Percentiles rank a stretch among this genome's conserved stretches.
phyloP scores from a whole-genome alignment of 352 stramenopile genomes.

The Plasmopara viticola region DNA sequence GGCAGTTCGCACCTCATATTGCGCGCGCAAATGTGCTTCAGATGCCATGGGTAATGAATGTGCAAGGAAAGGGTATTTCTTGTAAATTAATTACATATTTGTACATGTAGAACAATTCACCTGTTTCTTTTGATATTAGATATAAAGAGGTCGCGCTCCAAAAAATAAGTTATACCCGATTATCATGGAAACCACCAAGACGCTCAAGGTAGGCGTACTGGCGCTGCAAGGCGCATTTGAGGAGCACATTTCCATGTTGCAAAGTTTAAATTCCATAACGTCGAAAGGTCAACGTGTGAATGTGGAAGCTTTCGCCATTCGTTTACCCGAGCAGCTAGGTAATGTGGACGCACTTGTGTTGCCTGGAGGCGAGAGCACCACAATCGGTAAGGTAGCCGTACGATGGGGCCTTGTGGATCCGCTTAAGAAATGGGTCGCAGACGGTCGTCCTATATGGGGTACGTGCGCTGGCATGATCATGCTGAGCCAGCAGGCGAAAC shows the following conservation, averaged over 20 bases:
- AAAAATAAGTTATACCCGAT: no score
- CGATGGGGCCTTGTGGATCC: slow-evolving; percentile 73
- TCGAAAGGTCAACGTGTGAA: slow-evolving; percentile 22
- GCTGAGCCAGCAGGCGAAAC: slow-evolving; percentile 74
- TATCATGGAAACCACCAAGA: slow-evolving; percentile 12
- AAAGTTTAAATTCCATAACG: slow-evolving; percentile 29
- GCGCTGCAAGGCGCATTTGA: slow-evolving; percentile 89
- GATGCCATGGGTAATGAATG: slow-evolving; percentile 40
- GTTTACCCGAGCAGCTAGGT: slow-evolving; percentile 72
- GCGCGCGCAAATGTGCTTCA: slow-evolving; percentile 69
- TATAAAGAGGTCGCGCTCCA: no score
- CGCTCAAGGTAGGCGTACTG: slow-evolving; percentile 73
- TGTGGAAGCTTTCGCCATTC: slow-evolving; percentile 63
- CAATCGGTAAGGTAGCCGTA: slow-evolving; percentile 90
- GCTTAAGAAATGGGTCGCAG: slow-evolving; percentile 70
- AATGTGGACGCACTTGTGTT: slow-evolving; percentile 90
- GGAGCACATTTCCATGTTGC: slow-evolving; percentile 86
- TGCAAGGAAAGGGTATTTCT: no score
- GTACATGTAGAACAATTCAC: no score
- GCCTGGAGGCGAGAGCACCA: slow-evolving; percentile 93
- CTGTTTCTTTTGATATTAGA: no score
- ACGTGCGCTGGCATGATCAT: slow-evolving; percentile 98
- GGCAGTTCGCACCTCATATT: slow-evolving; percentile 60
- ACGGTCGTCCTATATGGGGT: slow-evolving; percentile 88
- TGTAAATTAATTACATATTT: no score